A percentile compares a stretch with the other conserved stretches of the same genome.
Evolutionary conservation across 164 flowering plant genomes (phyloP).

Genomic region (Hamamelis virginiana): DNA sequence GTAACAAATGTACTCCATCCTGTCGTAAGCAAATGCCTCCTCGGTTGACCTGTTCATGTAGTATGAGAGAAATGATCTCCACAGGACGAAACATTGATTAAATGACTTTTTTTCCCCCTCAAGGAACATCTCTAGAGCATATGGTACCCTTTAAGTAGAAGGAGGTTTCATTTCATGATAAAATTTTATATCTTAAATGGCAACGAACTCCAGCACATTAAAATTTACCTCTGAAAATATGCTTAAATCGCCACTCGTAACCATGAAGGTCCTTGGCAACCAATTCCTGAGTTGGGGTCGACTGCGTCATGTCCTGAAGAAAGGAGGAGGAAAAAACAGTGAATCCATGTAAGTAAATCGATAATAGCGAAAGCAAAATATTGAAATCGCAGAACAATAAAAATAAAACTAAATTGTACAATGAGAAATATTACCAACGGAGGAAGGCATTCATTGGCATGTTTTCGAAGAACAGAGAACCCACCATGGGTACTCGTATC

Average conservation of each 20-base stretch:
- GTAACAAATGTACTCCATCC: conserved; percentile 98
- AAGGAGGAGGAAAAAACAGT: conserved; percentile 5
- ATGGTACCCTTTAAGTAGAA: too few species aligned
- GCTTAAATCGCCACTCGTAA: conserved; percentile 82
- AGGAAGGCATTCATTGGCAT: conserved; percentile 72
- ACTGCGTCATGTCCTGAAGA: conserved; percentile 67
- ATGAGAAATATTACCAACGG: conserved; percentile 41
- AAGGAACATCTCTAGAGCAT: too few species aligned
- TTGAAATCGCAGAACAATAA: not conserved
- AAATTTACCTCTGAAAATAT: conserved; percentile 69
- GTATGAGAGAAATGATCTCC: too few species aligned
- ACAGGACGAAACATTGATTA: too few species aligned
- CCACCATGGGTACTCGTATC: conserved; percentile 82
- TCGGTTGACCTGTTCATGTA: conserved; percentile 72
- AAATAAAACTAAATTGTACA: too few species aligned
- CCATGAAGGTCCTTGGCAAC: conserved; percentile 85
- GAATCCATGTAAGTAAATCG: not conserved
- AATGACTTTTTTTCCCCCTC: too few species aligned
- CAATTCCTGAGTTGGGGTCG: conserved; percentile 76
- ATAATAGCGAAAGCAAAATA: conserved; percentile 1
- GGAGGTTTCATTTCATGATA: too few species aligned
- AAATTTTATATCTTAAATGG: too few species aligned
- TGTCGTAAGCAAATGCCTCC: conserved; percentile 92
- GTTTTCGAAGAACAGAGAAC: conserved; percentile 68
- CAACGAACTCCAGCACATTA: not conserved